These are phyloP conservation scores for Pontederia paniculata DNA, from an alignment of 176 grass and related monocot genomes.

Conservation along the genomic window DNA sequence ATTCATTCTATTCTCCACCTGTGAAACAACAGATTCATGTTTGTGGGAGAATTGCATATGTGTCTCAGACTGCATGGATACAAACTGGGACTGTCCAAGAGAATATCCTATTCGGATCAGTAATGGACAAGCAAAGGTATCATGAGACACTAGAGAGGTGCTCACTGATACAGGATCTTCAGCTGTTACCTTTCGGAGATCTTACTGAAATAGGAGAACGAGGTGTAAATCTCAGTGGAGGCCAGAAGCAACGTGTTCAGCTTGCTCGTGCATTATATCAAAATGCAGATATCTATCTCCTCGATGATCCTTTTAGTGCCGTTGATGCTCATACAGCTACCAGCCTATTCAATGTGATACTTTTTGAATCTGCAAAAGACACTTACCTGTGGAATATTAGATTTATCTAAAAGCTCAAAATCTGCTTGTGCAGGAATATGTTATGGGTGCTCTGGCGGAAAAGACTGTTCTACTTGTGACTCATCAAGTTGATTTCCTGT, in stretches of 20 bases:
- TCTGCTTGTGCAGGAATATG: conserved; percentile 53
- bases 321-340: conserved; percentile 87
- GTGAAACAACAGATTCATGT: conserved; percentile 59
- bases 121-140: conserved; percentile 58
- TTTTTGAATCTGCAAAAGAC: not conserved
- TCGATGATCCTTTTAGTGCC: conserved; percentile 95
- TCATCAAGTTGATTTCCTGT: conserved; percentile 93
- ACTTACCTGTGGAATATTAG: not conserved
- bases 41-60: conserved; percentile 63
- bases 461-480: conserved; percentile 84
- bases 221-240: conserved; percentile 87
- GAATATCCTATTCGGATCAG: conserved; percentile 81
- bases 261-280: conserved; percentile 84
- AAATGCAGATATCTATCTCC: conserved; percentile 75
- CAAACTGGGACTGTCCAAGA: conserved; percentile 78
- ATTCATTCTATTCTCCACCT: conserved; percentile 9
- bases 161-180: conserved; percentile 66
- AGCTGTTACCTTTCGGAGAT: conserved; percentile 68
- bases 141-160: conserved; percentile 57
- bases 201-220: conserved; percentile 82
- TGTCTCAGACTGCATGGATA: conserved; percentile 93
- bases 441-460: conserved; percentile 60
- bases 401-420: conserved; percentile 4
- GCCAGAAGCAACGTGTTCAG: conserved; percentile 95
- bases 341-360: conserved; percentile 71